Base-by-base conservation (phyloP, 148 eudicot genomes). In the Rhododendron griersonianum region DNA sequence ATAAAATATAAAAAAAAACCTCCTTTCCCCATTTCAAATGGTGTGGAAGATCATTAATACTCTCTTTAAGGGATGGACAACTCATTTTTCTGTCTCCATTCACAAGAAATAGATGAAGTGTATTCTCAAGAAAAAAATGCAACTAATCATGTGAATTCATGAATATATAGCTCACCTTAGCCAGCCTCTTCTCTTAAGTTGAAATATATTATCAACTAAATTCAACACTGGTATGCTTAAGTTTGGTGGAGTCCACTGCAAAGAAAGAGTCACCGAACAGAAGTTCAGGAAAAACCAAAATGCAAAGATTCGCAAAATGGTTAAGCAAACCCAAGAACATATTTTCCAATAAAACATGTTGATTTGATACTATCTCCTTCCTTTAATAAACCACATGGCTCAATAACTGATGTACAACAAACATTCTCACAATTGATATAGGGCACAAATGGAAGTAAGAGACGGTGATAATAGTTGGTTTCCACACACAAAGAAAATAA, bases 191-290 rank as follows among this genome's bases (percentile, higher is more conserved):
- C 92, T 93, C 61, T 95, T 95, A 84, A 97, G 98, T 90, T 97
- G 98, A 93, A 97, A 97, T 80, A 95, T 90, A 51, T 93, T 97
- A 88, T 97, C 99, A 76, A 97, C 99, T 88, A 97, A 89, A 87
- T 97, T 95, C 91, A 97, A 87, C 88, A 95, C 89, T 55, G 99
- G 98, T 84, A 95, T 93, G 73, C 93, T 92, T 78, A 97, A 89
- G 87, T 97, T 97, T 50, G 99, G 99, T 28, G 99, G 98, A 9
- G 98, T 87, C 99, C 99, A 97, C 98, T 95, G 95, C 95, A 93
- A 90, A 53, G 69, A 86, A 86, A 88, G 33, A 61, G 83, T 3
- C 63, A 86, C 47, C 75, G 15, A 81, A n/a, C 35, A 65, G 63
- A 79, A 47, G 48, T 39, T 85, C 7, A 84, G 82, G 8, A 25